Conservation (phyloP, 2,329 filamentous ascomycete species). For the Aspergillus sp. region DNA sequence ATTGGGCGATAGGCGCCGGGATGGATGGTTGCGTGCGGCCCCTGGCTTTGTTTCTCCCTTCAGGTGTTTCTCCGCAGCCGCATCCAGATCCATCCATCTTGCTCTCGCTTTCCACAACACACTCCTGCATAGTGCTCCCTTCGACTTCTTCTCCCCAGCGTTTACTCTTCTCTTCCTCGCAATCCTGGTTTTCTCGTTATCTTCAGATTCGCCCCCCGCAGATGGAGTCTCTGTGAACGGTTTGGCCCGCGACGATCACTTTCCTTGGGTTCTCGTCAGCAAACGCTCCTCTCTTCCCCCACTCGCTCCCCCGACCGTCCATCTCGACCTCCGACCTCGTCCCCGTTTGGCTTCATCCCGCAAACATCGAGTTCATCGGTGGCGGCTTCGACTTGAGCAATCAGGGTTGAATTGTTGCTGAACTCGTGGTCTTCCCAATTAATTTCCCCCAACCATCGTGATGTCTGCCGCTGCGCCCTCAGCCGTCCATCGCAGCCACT, state of each 20-base stretch:
- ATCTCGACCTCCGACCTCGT: conserved; percentile 9
- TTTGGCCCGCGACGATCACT: conserved; percentile 17
- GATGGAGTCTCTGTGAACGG: conserved; percentile 17
- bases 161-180: conserved; percentile 5
- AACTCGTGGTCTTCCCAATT: conserved; percentile 1
- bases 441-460: conserved; percentile 19
- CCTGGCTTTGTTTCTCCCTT: conserved; percentile 12
- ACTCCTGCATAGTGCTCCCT: conserved; percentile 4
- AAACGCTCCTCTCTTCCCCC: conserved; percentile 20
- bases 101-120: conserved; percentile 6
- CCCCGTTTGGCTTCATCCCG: conserved; percentile 15
- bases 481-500: conserved; percentile 51
- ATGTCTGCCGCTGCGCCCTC: conserved; percentile 50
- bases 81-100: conserved; percentile 17
- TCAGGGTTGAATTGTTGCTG: conserved; percentile 14
- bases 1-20: background rate
- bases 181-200: background rate
- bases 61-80: conserved; percentile 24
- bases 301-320: conserved; percentile 23
- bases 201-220: conserved; percentile 3
- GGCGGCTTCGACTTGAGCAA: conserved; percentile 12
- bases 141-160: conserved; percentile 9
- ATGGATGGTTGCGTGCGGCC: conserved; percentile 14
- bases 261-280: conserved; percentile 22
- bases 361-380: conserved; percentile 12